Evolutionary conservation across 257 asterid species (phyloP).

Genomic region (Jasminum sambac): DNA sequence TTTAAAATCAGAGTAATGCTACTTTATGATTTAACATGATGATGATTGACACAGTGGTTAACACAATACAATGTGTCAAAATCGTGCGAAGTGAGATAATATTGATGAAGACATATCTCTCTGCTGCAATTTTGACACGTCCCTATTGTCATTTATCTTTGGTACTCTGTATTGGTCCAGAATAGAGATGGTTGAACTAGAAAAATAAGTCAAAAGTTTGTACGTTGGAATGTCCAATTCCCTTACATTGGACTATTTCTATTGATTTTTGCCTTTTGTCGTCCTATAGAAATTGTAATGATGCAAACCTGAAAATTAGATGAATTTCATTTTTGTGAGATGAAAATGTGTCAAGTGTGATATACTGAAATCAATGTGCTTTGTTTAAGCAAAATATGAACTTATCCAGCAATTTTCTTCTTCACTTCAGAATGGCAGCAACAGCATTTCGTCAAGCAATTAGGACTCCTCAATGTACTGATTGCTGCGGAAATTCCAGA

Average conservation of each 20-base stretch:
- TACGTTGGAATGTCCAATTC: neutral
- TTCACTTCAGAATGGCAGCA: conserved; percentile 64
- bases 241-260: neutral
- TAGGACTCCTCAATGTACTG: conserved; percentile 49
- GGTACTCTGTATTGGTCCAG: neutral
- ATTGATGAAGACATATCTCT: too few species aligned
- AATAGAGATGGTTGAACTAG: neutral
- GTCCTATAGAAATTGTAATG: neutral
- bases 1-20: too few species aligned
- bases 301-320: neutral
- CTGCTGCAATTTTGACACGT: too few species aligned
- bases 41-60: too few species aligned
- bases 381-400: neutral
- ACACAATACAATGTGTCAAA: too few species aligned
- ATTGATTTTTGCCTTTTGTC: conserved; percentile 1
- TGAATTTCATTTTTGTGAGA: neutral
- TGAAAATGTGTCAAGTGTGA: neutral
- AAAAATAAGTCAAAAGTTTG: neutral
- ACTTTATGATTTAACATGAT: too few species aligned
- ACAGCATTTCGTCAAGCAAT: conserved; percentile 56
- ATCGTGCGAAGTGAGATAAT: too few species aligned
- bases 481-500: conserved; percentile 36
- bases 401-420: too few species aligned
- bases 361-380: neutral
- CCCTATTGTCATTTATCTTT: too few species aligned